Percentiles rank a stretch among this genome's conserved stretches.
phyloP scores from a whole-genome alignment of 768 basidiomycete species.

The Thelephora ganbajun region DNA sequence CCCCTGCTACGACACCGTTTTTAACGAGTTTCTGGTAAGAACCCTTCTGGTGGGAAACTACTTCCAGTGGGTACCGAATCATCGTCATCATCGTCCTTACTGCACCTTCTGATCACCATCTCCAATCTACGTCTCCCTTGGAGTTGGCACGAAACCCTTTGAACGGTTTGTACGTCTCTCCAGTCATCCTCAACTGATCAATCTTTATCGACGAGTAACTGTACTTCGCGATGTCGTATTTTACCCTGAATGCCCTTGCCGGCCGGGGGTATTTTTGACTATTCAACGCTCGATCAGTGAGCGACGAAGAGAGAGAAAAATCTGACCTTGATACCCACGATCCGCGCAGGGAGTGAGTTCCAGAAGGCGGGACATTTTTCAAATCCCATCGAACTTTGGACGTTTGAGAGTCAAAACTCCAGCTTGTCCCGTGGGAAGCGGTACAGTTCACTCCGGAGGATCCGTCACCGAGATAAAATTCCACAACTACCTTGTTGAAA shows the following conservation, averaged over 20 bases:
- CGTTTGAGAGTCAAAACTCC: constrained; percentile 56
- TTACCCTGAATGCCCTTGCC: constrained; percentile 59
- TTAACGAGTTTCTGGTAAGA: no score
- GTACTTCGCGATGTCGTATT: constrained; percentile 54
- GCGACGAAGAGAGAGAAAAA: neutral
- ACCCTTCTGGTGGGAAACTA: no score
- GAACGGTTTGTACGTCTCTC: constrained; percentile 80
- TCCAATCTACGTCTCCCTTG: constrained; percentile 55
- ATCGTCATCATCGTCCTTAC: no score
- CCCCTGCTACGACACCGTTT: no score
- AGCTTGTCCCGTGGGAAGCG: constrained; percentile 54
- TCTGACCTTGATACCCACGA: constrained; percentile 59
- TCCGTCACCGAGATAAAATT: constrained; percentile 63
- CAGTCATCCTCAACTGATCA: constrained; percentile 68
- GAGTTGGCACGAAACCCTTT: constrained; percentile 73
- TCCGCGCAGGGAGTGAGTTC: constrained; percentile 64
- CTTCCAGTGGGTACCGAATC: no score
- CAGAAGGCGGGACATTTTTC: constrained; percentile 41
- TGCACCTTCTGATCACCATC: constrained; percentile 15
- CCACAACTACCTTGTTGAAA: constrained; percentile 59
- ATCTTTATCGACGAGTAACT: constrained; percentile 75
- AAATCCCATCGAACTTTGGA: constrained; percentile 65
- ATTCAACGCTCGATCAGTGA: neutral
- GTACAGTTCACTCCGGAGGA: constrained; percentile 64
- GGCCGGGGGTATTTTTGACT: constrained; percentile 40